Evolutionary conservation across 2,329 filamentous ascomycete genomes (phyloP).

Genomic region (Penicillium freii): DNA sequence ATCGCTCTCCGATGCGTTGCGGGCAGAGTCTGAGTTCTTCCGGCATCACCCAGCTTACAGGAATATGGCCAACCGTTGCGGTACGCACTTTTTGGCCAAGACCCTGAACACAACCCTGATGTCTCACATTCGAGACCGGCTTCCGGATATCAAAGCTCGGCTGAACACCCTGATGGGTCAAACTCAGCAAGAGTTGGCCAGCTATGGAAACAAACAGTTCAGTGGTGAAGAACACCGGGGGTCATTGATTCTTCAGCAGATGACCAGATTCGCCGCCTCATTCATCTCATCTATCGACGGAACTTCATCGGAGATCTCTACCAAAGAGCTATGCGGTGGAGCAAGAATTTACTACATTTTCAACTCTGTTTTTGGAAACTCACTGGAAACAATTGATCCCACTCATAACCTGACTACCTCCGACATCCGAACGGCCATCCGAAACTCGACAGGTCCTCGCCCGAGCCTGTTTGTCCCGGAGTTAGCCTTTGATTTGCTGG

Average conservation of each 20-base stretch:
- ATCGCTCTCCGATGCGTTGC: slow-evolving; percentile 85
- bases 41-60: slow-evolving; percentile 94
- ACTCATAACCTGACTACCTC: slow-evolving; percentile 91
- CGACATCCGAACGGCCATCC: slow-evolving; percentile 94
- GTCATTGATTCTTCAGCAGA: slow-evolving; percentile 90
- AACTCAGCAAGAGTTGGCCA: slow-evolving; percentile 95
- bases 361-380: slow-evolving; percentile 97
- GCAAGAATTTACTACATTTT: slow-evolving; percentile 98
- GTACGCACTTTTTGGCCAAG: slow-evolving; percentile 91
- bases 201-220: slow-evolving; percentile 97
- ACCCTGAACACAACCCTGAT: slow-evolving; percentile 94
- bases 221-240: slow-evolving; percentile 95
- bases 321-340: slow-evolving; percentile 93
- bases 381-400: slow-evolving; percentile 91
- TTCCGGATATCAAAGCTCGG: slow-evolving; percentile 96
- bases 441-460: slow-evolving; percentile 93
- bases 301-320: slow-evolving; percentile 97
- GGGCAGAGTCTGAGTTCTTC: slow-evolving; percentile 92
- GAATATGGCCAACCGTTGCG: slow-evolving; percentile 90
- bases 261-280: slow-evolving; percentile 96
- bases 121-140: slow-evolving; percentile 88
- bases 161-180: slow-evolving; percentile 99
- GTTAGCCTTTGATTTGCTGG: slow-evolving; percentile 92
- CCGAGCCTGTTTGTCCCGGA: slow-evolving; percentile 97
- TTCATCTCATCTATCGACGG: slow-evolving; percentile 99